A percentile compares a stretch with the other conserved stretches of the same genome.
Conservation (phyloP, 2,329 filamentous ascomycete species). For the Lachnellula cervina region DNA sequence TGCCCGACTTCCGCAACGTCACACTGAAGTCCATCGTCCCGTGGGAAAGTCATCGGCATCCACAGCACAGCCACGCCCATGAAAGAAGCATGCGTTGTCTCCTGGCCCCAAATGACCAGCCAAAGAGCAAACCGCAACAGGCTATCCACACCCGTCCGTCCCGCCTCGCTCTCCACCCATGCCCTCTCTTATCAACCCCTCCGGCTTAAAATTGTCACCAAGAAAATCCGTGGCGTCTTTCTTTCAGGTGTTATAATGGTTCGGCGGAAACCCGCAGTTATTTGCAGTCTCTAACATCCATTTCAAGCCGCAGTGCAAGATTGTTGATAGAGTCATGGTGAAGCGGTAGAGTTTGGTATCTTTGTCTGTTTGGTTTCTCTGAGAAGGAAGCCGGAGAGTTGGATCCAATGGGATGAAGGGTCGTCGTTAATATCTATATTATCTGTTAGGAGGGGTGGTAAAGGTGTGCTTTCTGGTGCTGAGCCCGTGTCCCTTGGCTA, state of each 20-base stretch:
- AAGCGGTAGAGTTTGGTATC: not conserved
- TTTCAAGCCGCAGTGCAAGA: not conserved
- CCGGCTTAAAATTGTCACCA: not conserved
- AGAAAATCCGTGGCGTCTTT: not conserved
- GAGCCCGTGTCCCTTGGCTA: not conserved
- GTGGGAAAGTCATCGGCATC: not conserved
- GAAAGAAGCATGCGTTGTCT: not conserved
- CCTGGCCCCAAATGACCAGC: not conserved
- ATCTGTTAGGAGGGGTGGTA: not conserved
- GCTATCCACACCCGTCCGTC: not conserved
- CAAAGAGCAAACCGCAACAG: not conserved
- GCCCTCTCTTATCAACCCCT: not conserved
- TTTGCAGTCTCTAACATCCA: not conserved
- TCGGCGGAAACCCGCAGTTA: not conserved
- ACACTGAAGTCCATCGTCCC: slow-evolving; percentile 67
- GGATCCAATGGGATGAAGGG: not conserved
- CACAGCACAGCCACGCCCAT: not conserved
- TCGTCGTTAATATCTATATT: not conserved
- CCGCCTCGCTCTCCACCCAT: not conserved
- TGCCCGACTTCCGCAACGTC: slow-evolving; percentile 93
- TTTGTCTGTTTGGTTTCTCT: not conserved
- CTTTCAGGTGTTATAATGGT: not conserved
- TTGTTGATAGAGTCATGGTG: not conserved
- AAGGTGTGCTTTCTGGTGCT: not conserved
- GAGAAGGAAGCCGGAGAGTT: not conserved